These are phyloP conservation scores for Papiliotrema terrestris DNA, from an alignment of 1,284 basidiomycete genomes.

Conservation along the genomic window DNA sequence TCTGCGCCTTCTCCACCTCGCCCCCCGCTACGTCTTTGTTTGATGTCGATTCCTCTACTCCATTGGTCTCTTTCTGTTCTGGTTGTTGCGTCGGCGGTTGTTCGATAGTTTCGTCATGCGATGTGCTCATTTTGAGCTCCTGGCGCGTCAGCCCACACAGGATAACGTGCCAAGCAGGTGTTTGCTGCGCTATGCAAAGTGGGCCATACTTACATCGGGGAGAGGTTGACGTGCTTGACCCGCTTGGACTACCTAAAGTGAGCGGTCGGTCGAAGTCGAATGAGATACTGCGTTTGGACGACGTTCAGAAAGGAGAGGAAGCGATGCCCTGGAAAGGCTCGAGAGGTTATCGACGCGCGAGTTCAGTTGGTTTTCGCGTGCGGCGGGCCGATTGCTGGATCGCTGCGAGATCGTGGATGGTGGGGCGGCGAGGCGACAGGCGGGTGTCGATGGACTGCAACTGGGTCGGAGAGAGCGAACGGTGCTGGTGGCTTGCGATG, in stretches of 20 bases:
- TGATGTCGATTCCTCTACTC: not conserved
- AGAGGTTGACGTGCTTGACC: not conserved
- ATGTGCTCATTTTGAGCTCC: slow-evolving; percentile 25
- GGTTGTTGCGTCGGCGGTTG: slow-evolving; percentile 2
- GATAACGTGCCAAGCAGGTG: too few species aligned
- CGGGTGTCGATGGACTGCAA: too few species aligned
- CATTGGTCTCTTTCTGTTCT: not conserved
- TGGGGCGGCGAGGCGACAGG: too few species aligned
- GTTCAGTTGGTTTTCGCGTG: too few species aligned
- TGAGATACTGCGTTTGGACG: not conserved
- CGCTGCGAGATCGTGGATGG: too few species aligned
- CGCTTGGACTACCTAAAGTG: not conserved
- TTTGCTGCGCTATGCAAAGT: too few species aligned
- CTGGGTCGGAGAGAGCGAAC: too few species aligned
- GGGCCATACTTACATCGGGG: not conserved
- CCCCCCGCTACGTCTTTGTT: not conserved
- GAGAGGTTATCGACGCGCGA: too few species aligned
- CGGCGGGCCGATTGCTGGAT: too few species aligned
- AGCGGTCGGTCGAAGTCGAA: not conserved
- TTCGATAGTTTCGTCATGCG: slow-evolving; percentile 8
- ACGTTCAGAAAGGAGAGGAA: not conserved
- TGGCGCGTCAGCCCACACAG: slow-evolving; percentile 1
- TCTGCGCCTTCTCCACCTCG: not conserved
- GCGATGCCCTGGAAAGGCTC: too few species aligned
- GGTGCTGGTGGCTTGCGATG: too few species aligned